Base-by-base conservation (phyloP, 139 green algal species). In the Chlamydomonas applanata region DNA sequence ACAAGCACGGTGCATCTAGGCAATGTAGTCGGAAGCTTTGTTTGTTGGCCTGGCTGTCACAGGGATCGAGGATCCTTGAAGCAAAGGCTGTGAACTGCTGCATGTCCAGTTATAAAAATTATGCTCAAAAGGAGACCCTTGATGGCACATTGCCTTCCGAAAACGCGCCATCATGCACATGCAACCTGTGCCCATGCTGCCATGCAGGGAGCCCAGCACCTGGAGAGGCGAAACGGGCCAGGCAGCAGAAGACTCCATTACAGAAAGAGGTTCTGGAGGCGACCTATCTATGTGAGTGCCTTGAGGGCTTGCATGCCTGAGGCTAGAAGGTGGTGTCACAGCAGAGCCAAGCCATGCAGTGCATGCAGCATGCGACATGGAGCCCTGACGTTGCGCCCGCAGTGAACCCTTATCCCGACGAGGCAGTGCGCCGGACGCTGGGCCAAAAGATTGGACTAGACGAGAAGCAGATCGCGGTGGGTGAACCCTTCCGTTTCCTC, bases 241-340 rank as follows among this genome's bases (percentile, higher is more conserved):
- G 76, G 1, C 24, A 35, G 20, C 74, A 80, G 36, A 95, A 95
- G 78, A 95, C 91, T 0, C 85, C 86, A 0, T 75, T 92, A 22
- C 91, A 96, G 35, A 91, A 93, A 60, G 90, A 93, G 54, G 85
- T 89, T 14, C 74, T 95, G 30, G 91, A 96, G 71, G 90, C 88
- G 2, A 87, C 81, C 0, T 95, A 89, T 29, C 52, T 79, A 35
- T 68, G 89, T 93, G 44, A 62, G 86, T 79, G 19, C 0, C 44
- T 0, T 62, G 54, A 27, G 4, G 54, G 54, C n/a, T 62, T 62
- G 54, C n/a, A 62, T 27, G 54, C 4, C 13, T 62, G 24, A 62
- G 54, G 54, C 4, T 7, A 4, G 4, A 17, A 49, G 40, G 7
- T 49, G 40, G 11, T 19, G 40, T 49, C 40, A 19, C 40, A 11